These are phyloP conservation scores for Alternaria panax DNA, from an alignment of 2,329 filamentous ascomycete genomes.

Conservation along the genomic window DNA sequence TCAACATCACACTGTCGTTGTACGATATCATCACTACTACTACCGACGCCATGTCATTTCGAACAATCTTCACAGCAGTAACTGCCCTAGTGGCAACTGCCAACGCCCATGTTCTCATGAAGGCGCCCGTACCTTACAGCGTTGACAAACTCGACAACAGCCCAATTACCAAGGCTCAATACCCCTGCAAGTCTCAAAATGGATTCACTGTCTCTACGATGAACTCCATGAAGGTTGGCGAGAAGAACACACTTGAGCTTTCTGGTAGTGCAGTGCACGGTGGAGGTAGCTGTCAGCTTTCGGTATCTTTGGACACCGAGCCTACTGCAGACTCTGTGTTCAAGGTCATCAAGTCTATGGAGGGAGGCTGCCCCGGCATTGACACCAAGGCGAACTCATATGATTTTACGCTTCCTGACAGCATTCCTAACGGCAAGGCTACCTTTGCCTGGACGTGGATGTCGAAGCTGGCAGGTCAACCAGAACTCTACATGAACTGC, in stretches of 20 bases:
- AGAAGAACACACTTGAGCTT: slow-evolving; percentile 68
- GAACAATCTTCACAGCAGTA: slow-evolving; percentile 57
- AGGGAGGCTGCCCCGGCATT: slow-evolving; percentile 81
- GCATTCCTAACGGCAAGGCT: slow-evolving; percentile 77
- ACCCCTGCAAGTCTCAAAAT: slow-evolving; percentile 68
- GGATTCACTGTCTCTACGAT: slow-evolving; percentile 42
- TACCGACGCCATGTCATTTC: slow-evolving; percentile 58
- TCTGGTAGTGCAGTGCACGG: slow-evolving; percentile 80
- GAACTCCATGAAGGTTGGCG: slow-evolving; percentile 67
- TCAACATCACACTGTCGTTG: slow-evolving; percentile 16
- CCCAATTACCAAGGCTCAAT: slow-evolving; percentile 71
- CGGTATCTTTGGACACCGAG: slow-evolving; percentile 71
- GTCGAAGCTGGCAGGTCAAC: slow-evolving; percentile 77
- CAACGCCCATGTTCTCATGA: slow-evolving; percentile 79
- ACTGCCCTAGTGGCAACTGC: slow-evolving; percentile 63
- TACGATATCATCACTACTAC: slow-evolving; percentile 16
- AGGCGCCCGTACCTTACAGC: slow-evolving; percentile 69
- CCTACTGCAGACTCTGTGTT: slow-evolving; percentile 65
- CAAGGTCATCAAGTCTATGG: slow-evolving; percentile 88
- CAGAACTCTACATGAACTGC: slow-evolving; percentile 93
- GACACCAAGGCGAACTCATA: slow-evolving; percentile 68
- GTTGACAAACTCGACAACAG: slow-evolving; percentile 63
- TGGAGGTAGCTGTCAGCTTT: slow-evolving; percentile 89
- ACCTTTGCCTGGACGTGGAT: slow-evolving; percentile 94
- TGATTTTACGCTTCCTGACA: slow-evolving; percentile 73